Evolutionary conservation across 192 early-diverging fungal species (phyloP).

Genomic region (Entophlyctis helioformis): DNA sequence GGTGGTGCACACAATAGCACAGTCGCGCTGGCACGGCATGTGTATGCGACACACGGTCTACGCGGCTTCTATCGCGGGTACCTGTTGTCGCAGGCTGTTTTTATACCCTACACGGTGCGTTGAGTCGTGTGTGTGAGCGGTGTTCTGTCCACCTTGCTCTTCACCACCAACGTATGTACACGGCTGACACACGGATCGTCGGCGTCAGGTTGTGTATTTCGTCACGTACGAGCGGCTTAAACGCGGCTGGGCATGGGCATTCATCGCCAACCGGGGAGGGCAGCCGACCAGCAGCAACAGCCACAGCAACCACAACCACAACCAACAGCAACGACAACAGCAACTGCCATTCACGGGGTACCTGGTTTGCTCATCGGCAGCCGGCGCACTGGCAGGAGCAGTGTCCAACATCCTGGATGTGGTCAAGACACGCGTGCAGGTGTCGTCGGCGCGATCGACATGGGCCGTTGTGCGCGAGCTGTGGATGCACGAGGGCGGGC

Average conservation of each 20-base stretch:
- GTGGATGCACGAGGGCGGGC: constrained; percentile 37
- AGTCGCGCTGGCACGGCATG: constrained; percentile 22
- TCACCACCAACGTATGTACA: no score
- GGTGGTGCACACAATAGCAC: background rate
- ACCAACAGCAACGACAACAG: background rate
- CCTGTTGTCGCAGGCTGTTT: constrained; percentile 58
- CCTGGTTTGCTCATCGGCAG: constrained; percentile 42
- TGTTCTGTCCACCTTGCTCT: no score
- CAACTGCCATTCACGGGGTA: constrained; percentile 42
- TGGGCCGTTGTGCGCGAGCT: constrained; percentile 10
- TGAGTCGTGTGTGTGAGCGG: no score
- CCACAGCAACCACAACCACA: background rate
- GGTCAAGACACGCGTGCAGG: constrained; percentile 73
- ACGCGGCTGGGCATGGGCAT: background rate
- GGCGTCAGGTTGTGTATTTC: constrained; percentile 56
- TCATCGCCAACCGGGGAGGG: background rate
- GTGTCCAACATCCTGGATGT: constrained; percentile 62
- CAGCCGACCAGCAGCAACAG: background rate
- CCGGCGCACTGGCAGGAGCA: constrained; percentile 42
- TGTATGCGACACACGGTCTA: constrained; percentile 45
- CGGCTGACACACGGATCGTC: no score
- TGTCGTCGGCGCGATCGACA: constrained; percentile 7
- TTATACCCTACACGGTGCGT: constrained; percentile 55
- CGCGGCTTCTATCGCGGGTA: constrained; percentile 64
- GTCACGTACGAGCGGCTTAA: constrained; percentile 54